Evolutionary conservation across 371 early-diverging fungal species (phyloP), one percentile per base, ranked within the genome.

Genomic region (Lichtheimia ornata): DNA sequence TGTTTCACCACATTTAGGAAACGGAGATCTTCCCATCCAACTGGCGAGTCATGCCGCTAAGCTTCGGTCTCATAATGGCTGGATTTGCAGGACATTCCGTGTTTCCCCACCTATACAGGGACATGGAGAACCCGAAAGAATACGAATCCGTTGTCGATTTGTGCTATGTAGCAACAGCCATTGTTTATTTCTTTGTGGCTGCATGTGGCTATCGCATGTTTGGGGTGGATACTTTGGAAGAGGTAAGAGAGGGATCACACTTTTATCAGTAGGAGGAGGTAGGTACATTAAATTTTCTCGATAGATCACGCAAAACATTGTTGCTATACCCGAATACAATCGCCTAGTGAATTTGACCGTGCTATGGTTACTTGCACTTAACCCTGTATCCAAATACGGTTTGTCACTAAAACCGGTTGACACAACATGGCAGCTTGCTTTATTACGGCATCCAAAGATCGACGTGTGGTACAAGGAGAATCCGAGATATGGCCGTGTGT

Each of bases 121-220:
- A 77, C 50, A 81, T 81, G 81, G 74, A 73, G 28, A 56, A 70
- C 25, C 77, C 81, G 6, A 73, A 72, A 40, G 30, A 70, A 11
- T 81, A 73, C 56, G 27, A 18, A 0, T 51, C 55, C 5, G 70
- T 81, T 69, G 81, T 79, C 9, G 69, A 79, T 22, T 72, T 45
- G 22, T 69, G 73, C 15, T 79, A 79, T 54, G 20, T 73, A 0
- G 65, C 64, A 0, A 70, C 76, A 11, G 58, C 72, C 5, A 27
- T 72, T 17, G 70, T 76, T 18, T 79, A 76, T 40, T 61, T 72
- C 25, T 45, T 54, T 12, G 68, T 79, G 15, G 72, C 72, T 17
- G 72, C 69, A 27, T 64, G 66, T 52, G 91, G 93, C 14, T 91
- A 91, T 68, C 25, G 75, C 11, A 92, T 91, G 93, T 93, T 91